Evolutionary conservation across 2,329 filamentous ascomycete species (phyloP).

Genomic region (Coccinonectria pachysandricola): DNA sequence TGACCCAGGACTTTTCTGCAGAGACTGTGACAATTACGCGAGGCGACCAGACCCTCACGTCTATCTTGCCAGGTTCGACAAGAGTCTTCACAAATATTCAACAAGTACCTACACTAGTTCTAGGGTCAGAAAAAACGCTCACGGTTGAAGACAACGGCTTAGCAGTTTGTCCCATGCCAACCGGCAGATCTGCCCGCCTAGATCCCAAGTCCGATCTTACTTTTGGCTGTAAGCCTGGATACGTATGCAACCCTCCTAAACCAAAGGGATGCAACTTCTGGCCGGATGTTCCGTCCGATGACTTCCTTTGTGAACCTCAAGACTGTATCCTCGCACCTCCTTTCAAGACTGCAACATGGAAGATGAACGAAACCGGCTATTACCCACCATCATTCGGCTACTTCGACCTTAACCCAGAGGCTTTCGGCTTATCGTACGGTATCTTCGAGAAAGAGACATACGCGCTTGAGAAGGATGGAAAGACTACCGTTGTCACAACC

Average conservation of each 20-base stretch:
- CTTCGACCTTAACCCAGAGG: conserved; percentile 51
- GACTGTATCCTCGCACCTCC: conserved; percentile 35
- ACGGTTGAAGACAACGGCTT: conserved; percentile 20
- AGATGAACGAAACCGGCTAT: conserved; percentile 33
- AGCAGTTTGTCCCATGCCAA: conserved; percentile 35
- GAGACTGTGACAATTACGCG: conserved; percentile 23
- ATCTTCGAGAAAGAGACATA: conserved; percentile 43
- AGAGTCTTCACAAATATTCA: conserved; percentile 20
- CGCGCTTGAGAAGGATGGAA: conserved; percentile 26
- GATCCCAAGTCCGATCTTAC: conserved; percentile 31
- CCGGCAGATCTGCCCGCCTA: conserved; percentile 24
- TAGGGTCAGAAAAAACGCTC: conserved; percentile 10
- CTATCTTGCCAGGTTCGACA: conserved; percentile 17
- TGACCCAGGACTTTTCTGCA: conserved; percentile 17
- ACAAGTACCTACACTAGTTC: background rate
- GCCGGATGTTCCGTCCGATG: conserved; percentile 32
- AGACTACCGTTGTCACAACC: conserved; percentile 38
- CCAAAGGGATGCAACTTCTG: conserved; percentile 41
- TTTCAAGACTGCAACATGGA: conserved; percentile 31
- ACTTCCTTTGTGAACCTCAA: conserved; percentile 35
- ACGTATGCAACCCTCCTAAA: conserved; percentile 41
- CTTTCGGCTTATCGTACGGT: conserved; percentile 52
- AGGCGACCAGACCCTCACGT: conserved; percentile 20
- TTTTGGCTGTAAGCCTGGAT: conserved; percentile 44
- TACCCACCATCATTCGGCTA: conserved; percentile 43